Base-by-base conservation (phyloP, 768 basidiomycete genomes). In the Naganishia antarctica region DNA sequence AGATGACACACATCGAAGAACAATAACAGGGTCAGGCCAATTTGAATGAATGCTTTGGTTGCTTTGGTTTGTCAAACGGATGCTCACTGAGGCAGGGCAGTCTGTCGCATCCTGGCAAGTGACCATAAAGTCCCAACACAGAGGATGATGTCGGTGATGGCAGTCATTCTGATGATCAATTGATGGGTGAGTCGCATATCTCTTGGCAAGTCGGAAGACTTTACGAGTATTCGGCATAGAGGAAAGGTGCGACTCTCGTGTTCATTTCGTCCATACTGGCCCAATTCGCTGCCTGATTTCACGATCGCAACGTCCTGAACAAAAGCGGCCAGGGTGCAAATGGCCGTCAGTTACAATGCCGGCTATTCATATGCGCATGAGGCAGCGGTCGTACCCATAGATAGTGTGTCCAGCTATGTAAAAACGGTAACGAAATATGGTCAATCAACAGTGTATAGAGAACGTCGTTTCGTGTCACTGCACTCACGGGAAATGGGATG, bases 141-240 rank as follows among this genome's bases (percentile, higher is more conserved):
- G 11, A 57, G 34, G 12, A 57, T 25, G 53, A 41, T 26, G 34
- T 57, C 53, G 28, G 53, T 57, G 23, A 57, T 23, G 3, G 34
- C 53, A 40, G 53, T 57, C 34, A 40, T 57, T 2, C 53, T 57
- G 21, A 31, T 9, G 13, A 15, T 28, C 47, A 29, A 49, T 12
- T 49, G 9, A 44, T 7, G 6, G 9, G 21, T 9, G 8, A 46
- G 23, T 18, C 15, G 9, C 45, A 46, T 7, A n/a, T 7, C 45
- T 6, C n/a, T 18, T 7, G n/a, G n/a, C 45, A 46, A 13, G 11
- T 12, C 2, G 26, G 18, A 29, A 8, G 3, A 8, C 3, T 34
- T 57, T n/a, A 57, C 53, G 32, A 34, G 37, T 57, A 57, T 26
- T 57, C 53, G n/a, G 23, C 23, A 37, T 57, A 57, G 28, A 57